These are phyloP conservation scores for Leishmania amazonensis DNA, from an alignment of 208 protist genomes.

Conservation along the genomic window DNA sequence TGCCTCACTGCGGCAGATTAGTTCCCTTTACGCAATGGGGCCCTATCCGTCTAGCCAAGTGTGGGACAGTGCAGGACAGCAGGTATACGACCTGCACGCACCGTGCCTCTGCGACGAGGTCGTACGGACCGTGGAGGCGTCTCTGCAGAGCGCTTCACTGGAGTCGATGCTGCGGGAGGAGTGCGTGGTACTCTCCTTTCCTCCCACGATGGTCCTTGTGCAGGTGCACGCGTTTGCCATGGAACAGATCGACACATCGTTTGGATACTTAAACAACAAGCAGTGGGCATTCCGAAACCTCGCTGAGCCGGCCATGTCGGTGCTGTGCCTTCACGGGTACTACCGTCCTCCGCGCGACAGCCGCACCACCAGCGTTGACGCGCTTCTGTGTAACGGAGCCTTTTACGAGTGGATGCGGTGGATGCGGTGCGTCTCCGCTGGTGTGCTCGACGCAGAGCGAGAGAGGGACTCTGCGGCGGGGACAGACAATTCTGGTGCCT, in stretches of 20 bases:
- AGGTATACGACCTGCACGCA: conserved; percentile 30
- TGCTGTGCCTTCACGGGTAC: conserved; percentile 39
- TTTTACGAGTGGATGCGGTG: conserved; percentile 57
- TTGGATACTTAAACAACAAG: conserved; percentile 46
- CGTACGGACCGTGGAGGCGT: conserved; percentile 35
- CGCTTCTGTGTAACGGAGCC: conserved; percentile 59
- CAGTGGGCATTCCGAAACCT: conserved; percentile 47
- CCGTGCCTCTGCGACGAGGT: conserved; percentile 40
- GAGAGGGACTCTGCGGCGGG: conserved; percentile 1
- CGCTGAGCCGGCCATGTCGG: conserved; percentile 2
- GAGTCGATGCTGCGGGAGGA: conserved; percentile 22
- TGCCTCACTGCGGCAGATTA: conserved; percentile 31
- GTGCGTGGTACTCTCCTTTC: conserved; percentile 20
- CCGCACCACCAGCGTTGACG: conserved; percentile 30
- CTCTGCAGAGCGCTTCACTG: conserved; percentile 16
- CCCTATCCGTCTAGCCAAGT: conserved; percentile 26
- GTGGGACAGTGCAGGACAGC: conserved; percentile 29
- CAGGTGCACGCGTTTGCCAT: conserved; percentile 39
- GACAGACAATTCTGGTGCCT: background rate
- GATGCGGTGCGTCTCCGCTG: conserved; percentile 36
- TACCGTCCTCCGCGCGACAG: conserved; percentile 34
- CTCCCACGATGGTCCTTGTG: conserved; percentile 28
- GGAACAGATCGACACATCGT: conserved; percentile 27
- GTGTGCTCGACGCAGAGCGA: conserved; percentile 1
- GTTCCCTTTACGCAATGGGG: conserved; percentile 45